Base-by-base conservation (phyloP, 148 eudicot species). In the Diospyros lotus region DNA sequence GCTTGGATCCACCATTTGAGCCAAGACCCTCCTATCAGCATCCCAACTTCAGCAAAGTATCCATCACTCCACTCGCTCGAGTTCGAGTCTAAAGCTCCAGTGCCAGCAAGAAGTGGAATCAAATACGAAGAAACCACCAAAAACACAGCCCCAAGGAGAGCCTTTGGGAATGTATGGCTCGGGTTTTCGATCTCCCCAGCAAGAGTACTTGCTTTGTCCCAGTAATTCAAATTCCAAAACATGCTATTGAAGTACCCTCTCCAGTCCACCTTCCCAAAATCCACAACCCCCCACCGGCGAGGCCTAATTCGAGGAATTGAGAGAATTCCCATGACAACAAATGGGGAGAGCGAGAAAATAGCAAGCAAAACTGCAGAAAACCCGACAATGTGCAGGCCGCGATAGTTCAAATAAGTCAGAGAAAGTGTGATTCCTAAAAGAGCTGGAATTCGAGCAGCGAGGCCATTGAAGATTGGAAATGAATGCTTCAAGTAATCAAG, bases 221-320 rank as follows among this genome's bases (percentile, higher is more conserved):
- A 92, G 50, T 88, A 92, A 64, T 92, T 92, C 76, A 92, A 70
- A 66, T 93, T 93, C 97, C 97, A 93, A 82, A 93, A 93, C 90
- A 93, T 79, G 53, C 83, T 80, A 76, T 93, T 93, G 52, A 93
- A 87, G 76, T 80, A 93, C 12, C 80, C 89, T 76, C 91, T 87
- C 91, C 90, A 89, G 42, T 87, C 73, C n/a, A 91, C 86, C 53
- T 77, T 85, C 68, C 64, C 71, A 50, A 74, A 69, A 77, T 89
- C 86, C 64, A 87, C 78, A 42, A 78, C 85, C 9, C 87, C 58
- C 93, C 97, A 91, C 42, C 80, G 69, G 42, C 12, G 72, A 39
- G 91, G 90, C 78, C 79, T 75, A 53, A 91, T 77, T 7, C 72
- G 80, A 56, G 93, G 93, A 46, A 91, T 74, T 0, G 97, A 71